Evolutionary conservation across 2,329 filamentous ascomycete species (phyloP).

Genomic region (Fusarium camptoceras): DNA sequence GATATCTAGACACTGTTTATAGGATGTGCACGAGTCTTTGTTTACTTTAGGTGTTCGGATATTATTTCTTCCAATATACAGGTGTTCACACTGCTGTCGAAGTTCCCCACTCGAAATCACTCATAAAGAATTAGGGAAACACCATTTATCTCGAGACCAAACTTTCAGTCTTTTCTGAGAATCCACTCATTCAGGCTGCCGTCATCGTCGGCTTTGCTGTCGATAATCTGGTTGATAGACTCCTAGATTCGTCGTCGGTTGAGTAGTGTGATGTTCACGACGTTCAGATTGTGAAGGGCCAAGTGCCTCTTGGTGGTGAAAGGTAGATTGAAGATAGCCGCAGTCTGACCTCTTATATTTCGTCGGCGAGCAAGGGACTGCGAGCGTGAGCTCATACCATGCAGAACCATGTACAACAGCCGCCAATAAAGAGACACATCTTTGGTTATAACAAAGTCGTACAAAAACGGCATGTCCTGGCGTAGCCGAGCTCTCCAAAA

Average conservation of each 20-base stretch:
- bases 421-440: background rate
- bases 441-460: background rate
- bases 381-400: background rate
- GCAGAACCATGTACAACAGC: background rate
- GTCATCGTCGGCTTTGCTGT: background rate
- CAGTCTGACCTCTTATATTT: background rate
- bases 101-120: no score
- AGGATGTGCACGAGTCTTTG: background rate
- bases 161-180: background rate
- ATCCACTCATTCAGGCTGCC: background rate
- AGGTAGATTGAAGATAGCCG: background rate
- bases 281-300: background rate
- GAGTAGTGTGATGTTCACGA: background rate
- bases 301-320: no score
- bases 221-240: background rate
- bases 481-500: background rate
- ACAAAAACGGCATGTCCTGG: background rate
- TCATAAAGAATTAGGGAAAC: no score
- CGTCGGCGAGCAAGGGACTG: background rate
- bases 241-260: background rate
- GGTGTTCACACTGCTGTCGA: background rate
- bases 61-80: background rate
- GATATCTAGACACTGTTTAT: slow-evolving; percentile 5
- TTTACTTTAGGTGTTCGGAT: background rate
- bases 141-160: no score